Conservation (phyloP, 306 rosid genomes). For the Trifolium subterraneum region DNA sequence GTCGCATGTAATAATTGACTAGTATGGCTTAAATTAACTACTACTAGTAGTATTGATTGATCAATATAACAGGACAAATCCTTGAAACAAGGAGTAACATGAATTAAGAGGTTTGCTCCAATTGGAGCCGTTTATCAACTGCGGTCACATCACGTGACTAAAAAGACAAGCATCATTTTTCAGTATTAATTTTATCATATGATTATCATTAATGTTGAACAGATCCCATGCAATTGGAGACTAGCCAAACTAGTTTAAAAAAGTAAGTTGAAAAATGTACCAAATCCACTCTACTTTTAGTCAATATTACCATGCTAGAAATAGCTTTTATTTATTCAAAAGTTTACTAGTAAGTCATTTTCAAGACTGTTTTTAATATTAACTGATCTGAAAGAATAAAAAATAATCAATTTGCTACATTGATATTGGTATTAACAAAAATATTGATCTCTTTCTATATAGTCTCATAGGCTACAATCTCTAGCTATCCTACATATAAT, state of each 20-base stretch:
- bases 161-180: conserved; percentile 7
- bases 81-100: conserved; percentile 41
- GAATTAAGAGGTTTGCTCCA: conserved; percentile 30
- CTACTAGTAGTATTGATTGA: no score
- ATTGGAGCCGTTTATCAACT: conserved; percentile 27
- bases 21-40: no score
- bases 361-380: not conserved
- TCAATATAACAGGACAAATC: conserved; percentile 33
- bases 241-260: conserved; percentile 33
- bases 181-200: conserved; percentile 12
- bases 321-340: not conserved
- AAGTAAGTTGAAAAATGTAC: conserved; percentile 32
- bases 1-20: conserved; percentile 7
- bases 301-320: not conserved
- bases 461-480: conserved; percentile 41
- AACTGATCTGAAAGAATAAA: not conserved
- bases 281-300: not conserved
- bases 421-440: conserved; percentile 41
- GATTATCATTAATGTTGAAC: not conserved
- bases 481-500: conserved; percentile 38
- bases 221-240: conserved; percentile 45
- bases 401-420: conserved; percentile 38
- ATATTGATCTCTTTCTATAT: not conserved
- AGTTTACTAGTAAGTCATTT: not conserved
- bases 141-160: conserved; percentile 43